Conservation (phyloP, 495 filamentous ascomycete species). For the Alectoria sarmentosa region DNA sequence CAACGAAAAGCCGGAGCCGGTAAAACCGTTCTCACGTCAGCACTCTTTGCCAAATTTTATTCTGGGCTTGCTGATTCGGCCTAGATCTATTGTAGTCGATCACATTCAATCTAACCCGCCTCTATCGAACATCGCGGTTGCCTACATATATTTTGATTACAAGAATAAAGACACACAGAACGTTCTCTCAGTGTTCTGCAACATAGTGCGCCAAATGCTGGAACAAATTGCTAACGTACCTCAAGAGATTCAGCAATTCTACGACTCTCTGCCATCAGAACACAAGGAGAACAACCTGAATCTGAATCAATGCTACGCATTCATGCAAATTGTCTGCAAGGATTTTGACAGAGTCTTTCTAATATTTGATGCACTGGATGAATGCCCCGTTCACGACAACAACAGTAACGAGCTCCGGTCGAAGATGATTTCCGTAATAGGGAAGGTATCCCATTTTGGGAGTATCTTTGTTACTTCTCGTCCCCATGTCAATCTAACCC, state of each 20-base stretch:
- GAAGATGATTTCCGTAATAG: background rate
- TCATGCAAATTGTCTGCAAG: background rate
- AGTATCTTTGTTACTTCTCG: constrained; percentile 4
- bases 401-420: background rate
- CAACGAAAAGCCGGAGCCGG: background rate
- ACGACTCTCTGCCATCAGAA: background rate
- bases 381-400: background rate
- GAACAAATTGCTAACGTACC: background rate
- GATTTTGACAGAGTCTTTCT: background rate
- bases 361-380: constrained; percentile 6
- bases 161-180: background rate
- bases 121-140: background rate
- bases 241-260: background rate
- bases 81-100: constrained; percentile 1
- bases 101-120: background rate
- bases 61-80: background rate
- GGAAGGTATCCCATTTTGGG: background rate
- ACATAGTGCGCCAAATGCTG: background rate
- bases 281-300: background rate
- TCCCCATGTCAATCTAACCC: constrained; percentile 1
- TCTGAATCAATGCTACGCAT: background rate
- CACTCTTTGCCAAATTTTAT: background rate
- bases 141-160: constrained; percentile 8
- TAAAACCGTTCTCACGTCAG: constrained; percentile 5
- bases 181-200: background rate